phyloP scores from a whole-genome alignment of 2,329 filamentous ascomycete genomes.

The Fragosphaeria purpurea region DNA sequence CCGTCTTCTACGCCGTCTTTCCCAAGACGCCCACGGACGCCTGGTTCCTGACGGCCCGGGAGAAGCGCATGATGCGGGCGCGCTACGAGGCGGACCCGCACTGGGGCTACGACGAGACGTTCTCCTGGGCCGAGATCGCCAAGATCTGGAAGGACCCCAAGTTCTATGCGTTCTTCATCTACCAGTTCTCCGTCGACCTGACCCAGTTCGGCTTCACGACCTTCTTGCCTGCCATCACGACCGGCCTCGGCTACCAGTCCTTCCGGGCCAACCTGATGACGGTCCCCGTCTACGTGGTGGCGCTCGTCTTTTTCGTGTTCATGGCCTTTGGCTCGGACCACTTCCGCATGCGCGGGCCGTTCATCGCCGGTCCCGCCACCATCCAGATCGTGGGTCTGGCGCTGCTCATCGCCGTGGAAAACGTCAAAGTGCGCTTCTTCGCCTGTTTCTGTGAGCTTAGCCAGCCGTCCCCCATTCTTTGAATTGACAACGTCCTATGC shows the following conservation, averaged over 20 bases:
- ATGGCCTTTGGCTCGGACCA: constrained; percentile 20
- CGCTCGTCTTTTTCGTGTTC: constrained; percentile 17
- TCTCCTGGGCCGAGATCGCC: constrained; percentile 17
- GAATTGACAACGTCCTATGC: not conserved
- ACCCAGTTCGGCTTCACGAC: constrained; percentile 25
- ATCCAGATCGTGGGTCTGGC: constrained; percentile 22
- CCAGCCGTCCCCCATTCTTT: not conserved
- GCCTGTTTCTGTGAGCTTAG: not conserved
- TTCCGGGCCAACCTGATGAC: constrained; percentile 23
- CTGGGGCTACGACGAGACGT: constrained; percentile 18
- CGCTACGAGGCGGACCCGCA: constrained; percentile 18
- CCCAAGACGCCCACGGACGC: constrained; percentile 19
- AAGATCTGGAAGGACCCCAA: constrained; percentile 16
- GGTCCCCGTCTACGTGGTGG: constrained; percentile 22
- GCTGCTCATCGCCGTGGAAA: constrained; percentile 18
- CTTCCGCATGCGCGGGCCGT: constrained; percentile 15
- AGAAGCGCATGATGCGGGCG: constrained; percentile 17
- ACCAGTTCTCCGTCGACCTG: constrained; percentile 23
- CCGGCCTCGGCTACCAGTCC: constrained; percentile 23
- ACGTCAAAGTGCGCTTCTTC: constrained; percentile 17
- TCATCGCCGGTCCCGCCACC: constrained; percentile 13
- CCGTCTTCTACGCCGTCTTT: constrained; percentile 19
- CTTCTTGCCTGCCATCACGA: constrained; percentile 26
- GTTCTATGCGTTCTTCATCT: constrained; percentile 21
- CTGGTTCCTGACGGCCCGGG: constrained; percentile 19